Conservation (phyloP, 2,329 filamentous ascomycete species). For the Huntiella abstrusa region DNA sequence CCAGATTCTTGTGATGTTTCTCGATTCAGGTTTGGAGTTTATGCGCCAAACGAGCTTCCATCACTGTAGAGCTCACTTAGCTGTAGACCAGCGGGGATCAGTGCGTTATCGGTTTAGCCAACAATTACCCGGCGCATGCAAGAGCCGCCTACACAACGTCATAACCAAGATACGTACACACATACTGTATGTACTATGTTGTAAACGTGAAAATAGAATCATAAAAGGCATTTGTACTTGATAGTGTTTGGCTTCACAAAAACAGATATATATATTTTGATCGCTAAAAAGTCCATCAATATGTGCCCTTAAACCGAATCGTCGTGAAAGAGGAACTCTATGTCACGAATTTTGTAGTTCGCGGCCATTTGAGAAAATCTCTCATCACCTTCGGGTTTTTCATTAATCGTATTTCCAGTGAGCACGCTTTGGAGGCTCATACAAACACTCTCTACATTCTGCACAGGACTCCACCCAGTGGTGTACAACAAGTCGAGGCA, state of each 20-base stretch:
- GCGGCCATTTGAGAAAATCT: slow-evolving; percentile 60
- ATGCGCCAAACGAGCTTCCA: too few relatives aligned
- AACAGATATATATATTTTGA: too few relatives aligned
- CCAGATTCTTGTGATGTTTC: too few relatives aligned
- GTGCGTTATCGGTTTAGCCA: background rate
- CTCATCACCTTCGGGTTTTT: slow-evolving; percentile 75
- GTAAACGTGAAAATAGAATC: too few relatives aligned
- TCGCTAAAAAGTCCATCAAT: too few relatives aligned
- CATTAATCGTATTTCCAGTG: slow-evolving; percentile 81
- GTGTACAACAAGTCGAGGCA: slow-evolving; percentile 80
- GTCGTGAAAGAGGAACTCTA: slow-evolving; percentile 88
- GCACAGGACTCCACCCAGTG: slow-evolving; percentile 87
- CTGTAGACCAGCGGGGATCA: too few relatives aligned
- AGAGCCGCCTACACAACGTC: background rate
- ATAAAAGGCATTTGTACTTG: too few relatives aligned
- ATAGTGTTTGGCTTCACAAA: too few relatives aligned
- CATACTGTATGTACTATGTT: too few relatives aligned
- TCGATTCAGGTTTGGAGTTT: too few relatives aligned
- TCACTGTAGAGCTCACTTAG: too few relatives aligned
- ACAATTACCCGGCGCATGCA: background rate
- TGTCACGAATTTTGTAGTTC: slow-evolving; percentile 50
- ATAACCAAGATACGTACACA: too few relatives aligned
- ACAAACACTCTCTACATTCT: slow-evolving; percentile 91
- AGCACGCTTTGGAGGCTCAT: slow-evolving; percentile 98
- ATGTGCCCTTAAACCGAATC: slow-evolving; percentile 39